Evolutionary conservation across 2,329 filamentous ascomycete genomes (phyloP).

Genomic region (Epichloe gansuensis): DNA sequence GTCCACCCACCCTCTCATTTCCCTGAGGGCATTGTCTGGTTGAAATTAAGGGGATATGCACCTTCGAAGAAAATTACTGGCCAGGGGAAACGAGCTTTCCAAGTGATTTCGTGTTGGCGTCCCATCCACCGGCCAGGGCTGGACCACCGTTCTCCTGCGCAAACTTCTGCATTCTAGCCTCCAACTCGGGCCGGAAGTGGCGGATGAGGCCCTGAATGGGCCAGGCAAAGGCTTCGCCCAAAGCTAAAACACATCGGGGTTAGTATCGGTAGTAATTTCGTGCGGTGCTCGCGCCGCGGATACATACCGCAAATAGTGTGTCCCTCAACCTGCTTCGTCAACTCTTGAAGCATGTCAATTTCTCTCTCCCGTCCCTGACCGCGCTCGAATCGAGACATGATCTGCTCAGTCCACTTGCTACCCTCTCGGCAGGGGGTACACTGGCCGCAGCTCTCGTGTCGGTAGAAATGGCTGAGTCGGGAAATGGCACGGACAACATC

Average conservation of each 20-base stretch:
- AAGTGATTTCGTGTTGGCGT: slow-evolving; percentile 57
- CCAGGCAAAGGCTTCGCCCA: slow-evolving; percentile 97
- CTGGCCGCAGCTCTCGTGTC: slow-evolving; percentile 95
- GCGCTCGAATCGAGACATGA: slow-evolving; percentile 93
- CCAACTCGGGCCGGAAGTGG: slow-evolving; percentile 92
- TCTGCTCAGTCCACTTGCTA: slow-evolving; percentile 98
- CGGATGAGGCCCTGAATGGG: slow-evolving; percentile 95
- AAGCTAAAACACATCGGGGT: slow-evolving; percentile 34
- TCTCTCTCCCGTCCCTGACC: slow-evolving; percentile 79
- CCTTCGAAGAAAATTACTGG: slow-evolving; percentile 45
- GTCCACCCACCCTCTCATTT: not conserved
- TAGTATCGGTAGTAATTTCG: not conserved
- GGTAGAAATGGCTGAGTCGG: slow-evolving; percentile 90
- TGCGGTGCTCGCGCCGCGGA: not conserved
- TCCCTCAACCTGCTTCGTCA: slow-evolving; percentile 98
- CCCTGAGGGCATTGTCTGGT: too few relatives aligned
- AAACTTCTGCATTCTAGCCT: slow-evolving; percentile 78
- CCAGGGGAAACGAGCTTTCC: slow-evolving; percentile 81
- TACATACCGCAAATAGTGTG: slow-evolving; percentile 90
- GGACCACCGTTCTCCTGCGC: slow-evolving; percentile 58
- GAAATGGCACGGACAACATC: slow-evolving; percentile 92
- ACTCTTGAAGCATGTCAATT: slow-evolving; percentile 98
- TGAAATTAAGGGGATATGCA: slow-evolving; percentile 1
- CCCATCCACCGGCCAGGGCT: slow-evolving; percentile 79
- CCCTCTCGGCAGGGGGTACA: slow-evolving; percentile 99